phyloP scores from a whole-genome alignment of 441 rosid genomes.

The Omphalea diandra region DNA sequence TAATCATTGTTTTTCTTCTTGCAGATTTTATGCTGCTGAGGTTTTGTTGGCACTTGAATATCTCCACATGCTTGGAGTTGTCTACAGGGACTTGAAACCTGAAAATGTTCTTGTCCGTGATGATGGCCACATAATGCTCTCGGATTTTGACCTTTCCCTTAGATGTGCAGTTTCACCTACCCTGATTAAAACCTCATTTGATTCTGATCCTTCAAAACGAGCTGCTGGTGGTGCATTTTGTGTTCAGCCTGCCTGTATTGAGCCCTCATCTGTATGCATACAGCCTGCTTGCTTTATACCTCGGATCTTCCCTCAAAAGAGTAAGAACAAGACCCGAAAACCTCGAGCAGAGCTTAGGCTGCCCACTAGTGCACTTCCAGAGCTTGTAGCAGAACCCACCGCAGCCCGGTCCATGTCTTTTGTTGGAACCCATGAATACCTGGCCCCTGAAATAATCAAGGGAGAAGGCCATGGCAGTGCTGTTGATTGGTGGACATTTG shows the following conservation, averaged over 20 bases:
- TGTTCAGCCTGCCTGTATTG: constrained; percentile 83
- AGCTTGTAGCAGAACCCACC: constrained; percentile 94
- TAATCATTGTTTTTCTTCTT: constrained; percentile 13
- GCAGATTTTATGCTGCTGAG: constrained; percentile 93
- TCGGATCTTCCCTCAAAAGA: constrained; percentile 68
- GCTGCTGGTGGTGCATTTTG: constrained; percentile 57
- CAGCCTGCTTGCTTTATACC: constrained; percentile 92
- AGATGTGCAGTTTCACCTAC: constrained; percentile 92
- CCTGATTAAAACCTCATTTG: constrained; percentile 60
- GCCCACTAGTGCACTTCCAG: constrained; percentile 59
- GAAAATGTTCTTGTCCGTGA: constrained; percentile 97
- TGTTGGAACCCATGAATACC: constrained; percentile 96
- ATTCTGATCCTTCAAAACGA: constrained; percentile 57
- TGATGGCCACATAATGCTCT: constrained; percentile 98
- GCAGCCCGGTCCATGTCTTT: constrained; percentile 96
- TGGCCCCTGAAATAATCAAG: constrained; percentile 97
- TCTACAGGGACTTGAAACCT: constrained; percentile 94
- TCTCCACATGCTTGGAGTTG: constrained; percentile 98
- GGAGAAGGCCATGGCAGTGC: constrained; percentile 99
- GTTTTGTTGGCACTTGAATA: constrained; percentile 91
- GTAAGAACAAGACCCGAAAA: constrained; percentile 69
- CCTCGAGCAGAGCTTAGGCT: constrained; percentile 52
- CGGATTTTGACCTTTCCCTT: constrained; percentile 95
- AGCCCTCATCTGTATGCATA: constrained; percentile 78
- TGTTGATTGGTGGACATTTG: constrained; percentile 99